Conservation (phyloP, 257 asterid species). For the Jacaranda copaia region DNA sequence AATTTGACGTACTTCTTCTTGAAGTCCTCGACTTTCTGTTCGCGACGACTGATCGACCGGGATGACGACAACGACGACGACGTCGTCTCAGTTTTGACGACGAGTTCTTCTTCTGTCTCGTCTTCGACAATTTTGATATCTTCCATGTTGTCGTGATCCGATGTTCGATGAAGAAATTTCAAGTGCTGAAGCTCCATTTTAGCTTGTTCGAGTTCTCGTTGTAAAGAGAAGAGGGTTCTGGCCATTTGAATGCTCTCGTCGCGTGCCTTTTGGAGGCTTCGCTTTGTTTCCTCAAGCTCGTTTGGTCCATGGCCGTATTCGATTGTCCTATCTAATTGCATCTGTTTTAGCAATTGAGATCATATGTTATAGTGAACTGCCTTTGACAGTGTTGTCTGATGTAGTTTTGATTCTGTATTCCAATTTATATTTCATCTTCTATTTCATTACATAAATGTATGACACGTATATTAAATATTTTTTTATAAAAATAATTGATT, state of each 20-base stretch:
- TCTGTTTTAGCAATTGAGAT: neutral
- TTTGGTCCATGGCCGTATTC: neutral
- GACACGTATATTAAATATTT: too few species aligned
- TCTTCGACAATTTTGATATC: conserved; percentile 17
- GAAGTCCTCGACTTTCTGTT: conserved; percentile 34
- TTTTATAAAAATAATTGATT: too few species aligned
- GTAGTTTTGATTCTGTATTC: too few species aligned
- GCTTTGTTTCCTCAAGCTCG: conserved; percentile 32
- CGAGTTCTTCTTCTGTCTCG: too few species aligned
- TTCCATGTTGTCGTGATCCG: neutral
- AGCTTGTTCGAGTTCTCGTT: conserved; percentile 23
- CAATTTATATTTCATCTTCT: too few species aligned
- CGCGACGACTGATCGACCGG: neutral
- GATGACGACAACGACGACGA: too few species aligned
- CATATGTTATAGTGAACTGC: too few species aligned
- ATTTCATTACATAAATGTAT: too few species aligned
- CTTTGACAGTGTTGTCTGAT: too few species aligned
- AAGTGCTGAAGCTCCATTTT: conserved; percentile 27
- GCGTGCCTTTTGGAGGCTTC: conserved; percentile 23
- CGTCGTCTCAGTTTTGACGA: neutral
- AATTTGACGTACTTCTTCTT: conserved; percentile 61
- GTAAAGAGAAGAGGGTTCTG: conserved; percentile 13
- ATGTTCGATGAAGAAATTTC: neutral
- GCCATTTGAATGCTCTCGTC: conserved; percentile 31
- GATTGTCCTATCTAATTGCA: neutral